Percentiles rank a stretch among this genome's conserved stretches.
These are phyloP conservation scores for Penicillium sp. DNA, from an alignment of 2,329 filamentous ascomycete species.

Conservation along the genomic window DNA sequence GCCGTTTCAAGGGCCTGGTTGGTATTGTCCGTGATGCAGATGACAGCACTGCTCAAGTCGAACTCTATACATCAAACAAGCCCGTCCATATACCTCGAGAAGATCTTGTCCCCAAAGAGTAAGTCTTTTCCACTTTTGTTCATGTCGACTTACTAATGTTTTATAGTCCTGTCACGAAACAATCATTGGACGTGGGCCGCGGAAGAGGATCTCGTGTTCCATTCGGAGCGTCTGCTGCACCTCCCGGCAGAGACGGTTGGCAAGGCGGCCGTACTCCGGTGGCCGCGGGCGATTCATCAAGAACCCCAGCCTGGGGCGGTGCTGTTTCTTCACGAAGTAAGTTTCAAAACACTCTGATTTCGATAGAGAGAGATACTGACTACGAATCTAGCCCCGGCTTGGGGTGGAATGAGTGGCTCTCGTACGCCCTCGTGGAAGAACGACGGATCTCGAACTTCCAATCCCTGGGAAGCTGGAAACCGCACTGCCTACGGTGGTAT, in stretches of 20 bases:
- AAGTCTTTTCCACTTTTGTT: conserved; percentile 37
- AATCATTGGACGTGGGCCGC: conserved; percentile 72
- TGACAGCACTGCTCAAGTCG: conserved; percentile 82
- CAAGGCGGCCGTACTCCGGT: conserved; percentile 72
- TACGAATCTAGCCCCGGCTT: conserved; percentile 43
- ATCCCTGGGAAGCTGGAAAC: conserved; percentile 70
- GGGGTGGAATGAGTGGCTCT: conserved; percentile 49
- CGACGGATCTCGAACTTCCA: conserved; percentile 57
- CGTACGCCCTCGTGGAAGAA: conserved; percentile 61
- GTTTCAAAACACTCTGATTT: conserved; percentile 36
- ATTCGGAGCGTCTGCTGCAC: conserved; percentile 49
- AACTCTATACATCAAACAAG: conserved; percentile 94
- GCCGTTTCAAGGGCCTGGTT: conserved; percentile 87
- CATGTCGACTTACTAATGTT: conserved; percentile 21
- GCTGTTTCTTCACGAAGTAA: conserved; percentile 64
- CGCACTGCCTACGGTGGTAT: conserved; percentile 73
- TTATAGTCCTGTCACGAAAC: conserved; percentile 66
- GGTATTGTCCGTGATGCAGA: conserved; percentile 96
- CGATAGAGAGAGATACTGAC: conserved; percentile 23
- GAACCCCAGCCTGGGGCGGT: conserved; percentile 76
- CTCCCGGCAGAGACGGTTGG: conserved; percentile 58
- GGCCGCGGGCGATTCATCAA: conserved; percentile 62
- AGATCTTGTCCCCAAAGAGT: conserved; percentile 84
- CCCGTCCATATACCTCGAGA: conserved; percentile 82
- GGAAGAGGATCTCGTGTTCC: conserved; percentile 50